Conservation (phyloP, 768 basidiomycete species). For the Xerocomus brunneocitrinus region DNA sequence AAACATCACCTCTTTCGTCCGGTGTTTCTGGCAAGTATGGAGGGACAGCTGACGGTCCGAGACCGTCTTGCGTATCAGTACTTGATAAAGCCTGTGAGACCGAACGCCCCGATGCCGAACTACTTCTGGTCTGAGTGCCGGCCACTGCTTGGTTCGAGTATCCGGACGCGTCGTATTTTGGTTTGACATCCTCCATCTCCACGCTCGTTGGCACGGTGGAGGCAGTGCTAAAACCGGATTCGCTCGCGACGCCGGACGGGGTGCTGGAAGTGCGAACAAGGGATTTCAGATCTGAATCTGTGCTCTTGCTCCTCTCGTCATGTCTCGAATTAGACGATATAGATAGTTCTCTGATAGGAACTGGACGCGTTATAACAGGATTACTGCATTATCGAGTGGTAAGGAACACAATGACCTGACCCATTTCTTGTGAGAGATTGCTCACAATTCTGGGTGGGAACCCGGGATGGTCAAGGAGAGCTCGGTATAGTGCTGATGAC, state of each 20-base stretch:
- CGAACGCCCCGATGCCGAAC: conserved; percentile 6
- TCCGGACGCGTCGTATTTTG: conserved; percentile 9
- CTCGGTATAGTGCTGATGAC: conserved; percentile 9
- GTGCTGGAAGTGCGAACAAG: conserved; percentile 9
- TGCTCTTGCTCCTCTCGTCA: background rate
- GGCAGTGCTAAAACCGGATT: background rate
- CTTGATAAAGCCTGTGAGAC: conserved; percentile 16
- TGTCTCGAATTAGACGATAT: background rate
- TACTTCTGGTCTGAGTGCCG: conserved; percentile 1
- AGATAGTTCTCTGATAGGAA: conserved; percentile 2
- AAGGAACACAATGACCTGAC: background rate
- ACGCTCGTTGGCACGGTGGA: conserved; percentile 3
- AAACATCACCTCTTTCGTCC: conserved; percentile 42
- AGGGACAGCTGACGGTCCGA: conserved; percentile 46
- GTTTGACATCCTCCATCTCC: conserved; percentile 23
- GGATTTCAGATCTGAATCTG: conserved; percentile 4
- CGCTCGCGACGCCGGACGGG: conserved; percentile 9
- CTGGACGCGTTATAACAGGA: conserved; percentile 1
- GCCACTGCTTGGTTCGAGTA: background rate
- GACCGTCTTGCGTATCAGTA: conserved; percentile 35
- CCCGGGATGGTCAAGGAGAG: conserved; percentile 19
- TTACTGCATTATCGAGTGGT: background rate
- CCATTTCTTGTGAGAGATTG: background rate
- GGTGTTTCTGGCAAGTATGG: conserved; percentile 49
- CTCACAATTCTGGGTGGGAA: conserved; percentile 11